phyloP scores from a whole-genome alignment of 2,329 filamentous ascomycete genomes.

The Phyllosticta paracitricarpa region DNA sequence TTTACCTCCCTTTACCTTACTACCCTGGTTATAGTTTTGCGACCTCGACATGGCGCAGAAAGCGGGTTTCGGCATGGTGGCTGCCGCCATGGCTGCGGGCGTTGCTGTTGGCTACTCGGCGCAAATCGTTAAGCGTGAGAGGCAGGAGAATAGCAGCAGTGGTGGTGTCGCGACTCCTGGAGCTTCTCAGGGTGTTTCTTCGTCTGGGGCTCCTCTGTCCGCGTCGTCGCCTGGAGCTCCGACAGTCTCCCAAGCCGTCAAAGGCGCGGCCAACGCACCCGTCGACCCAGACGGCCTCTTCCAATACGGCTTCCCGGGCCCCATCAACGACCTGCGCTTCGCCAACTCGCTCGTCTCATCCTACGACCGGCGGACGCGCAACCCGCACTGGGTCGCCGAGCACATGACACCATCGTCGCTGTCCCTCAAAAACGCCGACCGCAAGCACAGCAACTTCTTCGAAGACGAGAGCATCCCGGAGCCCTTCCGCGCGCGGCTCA shows the following conservation, averaged over 20 bases:
- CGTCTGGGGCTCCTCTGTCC: too few species aligned
- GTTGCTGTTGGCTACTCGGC: constrained; percentile 37
- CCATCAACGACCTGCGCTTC: constrained; percentile 69
- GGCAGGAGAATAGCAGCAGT: constrained; percentile 19
- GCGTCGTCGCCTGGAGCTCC: too few species aligned
- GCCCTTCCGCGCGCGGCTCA: constrained; percentile 79
- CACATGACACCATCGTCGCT: constrained; percentile 90
- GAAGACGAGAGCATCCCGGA: constrained; percentile 74
- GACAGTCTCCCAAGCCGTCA: constrained; percentile 14
- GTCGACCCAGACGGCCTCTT: constrained; percentile 43
- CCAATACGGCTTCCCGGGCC: constrained; percentile 72
- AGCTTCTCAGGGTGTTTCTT: too few species aligned
- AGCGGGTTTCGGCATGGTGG: constrained; percentile 39
- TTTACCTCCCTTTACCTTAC: not conserved
- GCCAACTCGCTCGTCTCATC: constrained; percentile 71
- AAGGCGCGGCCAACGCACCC: constrained; percentile 19
- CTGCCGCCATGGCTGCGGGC: constrained; percentile 38
- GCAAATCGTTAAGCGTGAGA: constrained; percentile 12
- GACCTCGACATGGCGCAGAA: constrained; percentile 36
- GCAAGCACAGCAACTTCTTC: constrained; percentile 70
- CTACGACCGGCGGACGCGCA: constrained; percentile 82
- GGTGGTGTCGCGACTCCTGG: too few species aligned
- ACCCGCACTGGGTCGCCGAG: constrained; percentile 85
- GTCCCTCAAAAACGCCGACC: constrained; percentile 62
- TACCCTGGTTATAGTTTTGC: not conserved